Evolutionary conservation across 169 alveolate species (phyloP).

Genomic region (Plasmodium ovale): DNA sequence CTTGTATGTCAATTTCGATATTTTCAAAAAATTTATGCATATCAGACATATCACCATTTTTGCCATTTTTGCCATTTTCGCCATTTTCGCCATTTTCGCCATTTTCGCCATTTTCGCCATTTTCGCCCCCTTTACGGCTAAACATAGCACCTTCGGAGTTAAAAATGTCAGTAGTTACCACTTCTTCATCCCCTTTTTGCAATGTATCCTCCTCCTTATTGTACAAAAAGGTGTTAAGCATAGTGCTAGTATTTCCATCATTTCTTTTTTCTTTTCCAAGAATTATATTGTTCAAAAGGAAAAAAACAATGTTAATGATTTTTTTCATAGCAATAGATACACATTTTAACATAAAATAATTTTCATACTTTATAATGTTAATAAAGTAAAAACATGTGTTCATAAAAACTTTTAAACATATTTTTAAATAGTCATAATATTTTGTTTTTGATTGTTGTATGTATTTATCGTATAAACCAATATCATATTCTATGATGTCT

Average conservation of each 20-base stretch:
- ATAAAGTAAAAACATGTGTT: constrained; percentile 58
- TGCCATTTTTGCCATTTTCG: no score
- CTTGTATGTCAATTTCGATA: constrained; percentile 58
- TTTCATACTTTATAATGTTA: constrained; percentile 51
- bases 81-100: no score
- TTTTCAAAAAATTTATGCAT: constrained; percentile 49
- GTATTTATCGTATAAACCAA: constrained; percentile 62
- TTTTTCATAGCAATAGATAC: constrained; percentile 70
- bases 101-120: no score
- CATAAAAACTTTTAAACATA: constrained; percentile 54
- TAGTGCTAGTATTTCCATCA: neutral
- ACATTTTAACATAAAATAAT: constrained; percentile 45
- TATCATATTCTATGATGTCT: constrained; percentile 69
- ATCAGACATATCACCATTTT: constrained; percentile 5
- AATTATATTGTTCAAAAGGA: constrained; percentile 26
- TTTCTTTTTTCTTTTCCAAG: constrained; percentile 27
- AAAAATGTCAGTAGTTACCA: neutral
- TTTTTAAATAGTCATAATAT: constrained; percentile 59
- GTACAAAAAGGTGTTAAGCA: neutral
- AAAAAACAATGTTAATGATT: constrained; percentile 38
- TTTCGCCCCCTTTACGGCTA: no score
- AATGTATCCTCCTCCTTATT: neutral
- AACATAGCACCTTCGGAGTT: neutral
- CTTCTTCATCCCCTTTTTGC: neutral
- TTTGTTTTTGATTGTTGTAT: constrained; percentile 63